These are phyloP conservation scores for Allium fistulosum DNA, from an alignment of 106 monocot species.

Conservation along the genomic window DNA sequence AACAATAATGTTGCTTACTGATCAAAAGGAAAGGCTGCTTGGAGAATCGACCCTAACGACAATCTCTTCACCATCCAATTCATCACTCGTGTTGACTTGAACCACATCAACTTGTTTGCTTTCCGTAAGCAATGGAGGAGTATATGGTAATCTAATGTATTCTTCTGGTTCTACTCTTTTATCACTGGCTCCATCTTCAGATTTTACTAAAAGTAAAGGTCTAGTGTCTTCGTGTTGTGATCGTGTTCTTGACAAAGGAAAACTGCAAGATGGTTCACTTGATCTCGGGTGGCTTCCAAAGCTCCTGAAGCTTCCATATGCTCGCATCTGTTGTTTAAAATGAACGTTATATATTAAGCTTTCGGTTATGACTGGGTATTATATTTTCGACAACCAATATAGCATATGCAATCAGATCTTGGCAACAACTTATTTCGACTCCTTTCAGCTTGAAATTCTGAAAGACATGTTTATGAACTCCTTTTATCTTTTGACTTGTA, in stretches of 20 bases:
- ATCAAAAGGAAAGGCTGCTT: conserved; percentile 38
- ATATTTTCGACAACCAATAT: no score
- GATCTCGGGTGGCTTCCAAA: conserved; percentile 16
- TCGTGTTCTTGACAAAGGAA: conserved; percentile 47
- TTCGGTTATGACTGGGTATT: no score
- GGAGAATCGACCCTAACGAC: conserved; percentile 87
- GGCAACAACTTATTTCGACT: no score
- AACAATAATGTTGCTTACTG: no score
- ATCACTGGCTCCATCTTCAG: conserved; percentile 50
- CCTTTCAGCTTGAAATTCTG: no score
- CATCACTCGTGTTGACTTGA: conserved; percentile 61
- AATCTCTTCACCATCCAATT: conserved; percentile 67
- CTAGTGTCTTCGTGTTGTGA: conserved; percentile 6
- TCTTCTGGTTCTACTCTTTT: conserved; percentile 17
- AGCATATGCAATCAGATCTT: no score
- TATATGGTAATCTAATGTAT: not conserved
- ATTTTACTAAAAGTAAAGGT: conserved; percentile 44
- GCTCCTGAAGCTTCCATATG: conserved; percentile 11
- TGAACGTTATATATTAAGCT: not conserved
- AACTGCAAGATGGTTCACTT: conserved; percentile 19
- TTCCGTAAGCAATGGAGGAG: conserved; percentile 16
- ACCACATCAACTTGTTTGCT: conserved; percentile 3
- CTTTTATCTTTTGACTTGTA: no score
- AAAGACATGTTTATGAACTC: no score
- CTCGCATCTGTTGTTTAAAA: conserved; percentile 37